Evolutionary conservation across 352 stramenopile genomes (phyloP).

Genomic region (Peronospora farinosa): DNA sequence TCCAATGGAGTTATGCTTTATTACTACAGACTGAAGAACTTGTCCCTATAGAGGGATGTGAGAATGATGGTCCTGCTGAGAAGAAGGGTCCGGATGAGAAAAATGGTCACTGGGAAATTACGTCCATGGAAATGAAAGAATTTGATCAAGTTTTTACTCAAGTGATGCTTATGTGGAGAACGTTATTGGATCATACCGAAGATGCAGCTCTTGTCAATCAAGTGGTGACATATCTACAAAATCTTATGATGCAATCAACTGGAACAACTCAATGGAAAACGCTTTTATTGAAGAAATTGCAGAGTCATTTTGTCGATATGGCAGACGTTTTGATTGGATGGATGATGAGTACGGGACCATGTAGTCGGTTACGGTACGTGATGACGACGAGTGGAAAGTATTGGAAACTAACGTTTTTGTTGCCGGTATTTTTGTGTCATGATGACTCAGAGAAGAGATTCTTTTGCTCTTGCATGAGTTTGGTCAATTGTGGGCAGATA

Average conservation of each 20-base stretch:
- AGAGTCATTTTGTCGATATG: slow-evolving; percentile 65
- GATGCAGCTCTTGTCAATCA: slow-evolving; percentile 37
- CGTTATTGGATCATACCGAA: slow-evolving; percentile 42
- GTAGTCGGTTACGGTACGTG: slow-evolving; percentile 34
- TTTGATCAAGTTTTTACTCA: slow-evolving; percentile 35
- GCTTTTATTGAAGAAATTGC: slow-evolving; percentile 40
- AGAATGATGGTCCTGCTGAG: not conserved
- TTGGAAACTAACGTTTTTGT: too few species aligned
- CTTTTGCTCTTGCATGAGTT: slow-evolving; percentile 42
- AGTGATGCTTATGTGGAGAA: slow-evolving; percentile 43
- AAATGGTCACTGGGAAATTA: slow-evolving; percentile 12
- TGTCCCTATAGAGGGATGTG: slow-evolving; percentile 19
- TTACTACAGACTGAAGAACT: slow-evolving; percentile 33
- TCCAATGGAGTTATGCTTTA: slow-evolving; percentile 46
- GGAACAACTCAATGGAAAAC: slow-evolving; percentile 16
- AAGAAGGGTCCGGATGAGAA: not conserved
- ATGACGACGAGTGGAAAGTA: not conserved
- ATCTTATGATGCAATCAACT: slow-evolving; percentile 19
- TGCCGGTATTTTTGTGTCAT: not conserved
- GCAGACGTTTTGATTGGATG: slow-evolving; percentile 64
- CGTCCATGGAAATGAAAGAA: slow-evolving; percentile 38
- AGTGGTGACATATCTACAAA: slow-evolving; percentile 29
- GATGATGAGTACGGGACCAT: slow-evolving; percentile 44
- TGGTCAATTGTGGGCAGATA: slow-evolving; percentile 51
- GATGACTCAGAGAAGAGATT: slow-evolving; percentile 36